Base-by-base conservation (phyloP, 2,329 filamentous ascomycete species). In the Zymoseptoria pseudotritici region DNA sequence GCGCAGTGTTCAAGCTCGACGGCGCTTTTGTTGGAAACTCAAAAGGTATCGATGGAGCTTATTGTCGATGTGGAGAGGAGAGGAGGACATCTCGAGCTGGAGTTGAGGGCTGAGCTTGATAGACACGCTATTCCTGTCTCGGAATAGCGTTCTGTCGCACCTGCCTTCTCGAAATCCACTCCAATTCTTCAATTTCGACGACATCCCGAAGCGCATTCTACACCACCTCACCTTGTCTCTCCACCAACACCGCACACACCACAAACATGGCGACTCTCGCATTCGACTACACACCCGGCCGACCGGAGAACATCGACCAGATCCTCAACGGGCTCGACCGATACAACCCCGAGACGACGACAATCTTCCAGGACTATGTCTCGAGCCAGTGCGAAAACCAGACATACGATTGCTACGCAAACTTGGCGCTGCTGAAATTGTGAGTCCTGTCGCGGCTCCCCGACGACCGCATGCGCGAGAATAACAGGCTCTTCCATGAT, bases 321-420 rank as follows among this genome's bases (percentile, higher is more conserved):
- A 97, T 99, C 73, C 91, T 99, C 74, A 96, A 93, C 79, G 93
- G 94, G 70, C 90, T 99, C 66, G 94, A 99, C 79, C 86, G 94
- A 73, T 99, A 99, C 82, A 99, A 99, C 78, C 94, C 94, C 50
- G 94, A 99, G 81, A 96, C 94, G 56, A 96, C 95, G 55, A 85
- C 85, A 64, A 83, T 90, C 67, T 94, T 99, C 77, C 93, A 99
- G 83, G 88, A 90, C 76, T 99, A 99, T 78, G 88, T 99, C 65
- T 83, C 84, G 73, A 87, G 91, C 77, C 94, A 99, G 80, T 99
- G 94, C 82, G 93, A 97, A 78, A 87, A 89, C 77, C 88, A 91
- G 79, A 92, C 89, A 70, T 92, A 91, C 78, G 94, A 99, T 79
- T 90, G 88, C 82, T 97, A 97, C 78, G 91, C 94, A 71, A 99